These are phyloP conservation scores for Neofusicoccum sp. DNA, from an alignment of 2,329 filamentous ascomycete species.

Conservation along the genomic window DNA sequence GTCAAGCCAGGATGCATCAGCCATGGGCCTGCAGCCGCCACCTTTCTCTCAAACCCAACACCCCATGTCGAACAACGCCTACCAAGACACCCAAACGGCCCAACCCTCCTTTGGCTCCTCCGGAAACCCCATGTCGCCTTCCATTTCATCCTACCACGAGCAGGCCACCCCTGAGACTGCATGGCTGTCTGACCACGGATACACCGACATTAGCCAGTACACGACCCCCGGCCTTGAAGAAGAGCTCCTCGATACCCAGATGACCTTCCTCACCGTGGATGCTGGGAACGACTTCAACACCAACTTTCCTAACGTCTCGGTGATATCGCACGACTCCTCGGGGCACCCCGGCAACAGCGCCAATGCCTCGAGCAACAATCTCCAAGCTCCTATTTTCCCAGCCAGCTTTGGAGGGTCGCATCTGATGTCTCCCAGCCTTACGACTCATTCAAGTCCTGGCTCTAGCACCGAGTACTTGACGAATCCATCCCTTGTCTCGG, in stretches of 20 bases:
- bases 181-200: constrained; percentile 35
- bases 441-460: constrained; percentile 37
- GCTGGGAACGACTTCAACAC: constrained; percentile 1
- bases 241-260: neutral
- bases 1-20: neutral
- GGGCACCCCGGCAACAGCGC: constrained; percentile 1
- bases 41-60: neutral
- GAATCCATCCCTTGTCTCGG: constrained; percentile 8
- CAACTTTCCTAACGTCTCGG: neutral
- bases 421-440: constrained; percentile 35
- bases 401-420: constrained; percentile 28
- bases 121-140: constrained; percentile 36
- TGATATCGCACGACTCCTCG: neutral
- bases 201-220: constrained; percentile 33
- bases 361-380: constrained; percentile 3
- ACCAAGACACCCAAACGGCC: constrained; percentile 4
- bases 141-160: constrained; percentile 33
- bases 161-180: constrained; percentile 37
- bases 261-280: neutral
- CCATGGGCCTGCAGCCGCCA: constrained; percentile 3
- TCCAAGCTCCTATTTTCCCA: constrained; percentile 4
- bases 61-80: neutral
- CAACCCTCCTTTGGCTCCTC: constrained; percentile 22
- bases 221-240: constrained; percentile 30
- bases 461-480: constrained; percentile 19